Evolutionary conservation across 2,329 filamentous ascomycete species (phyloP), one percentile per base, ranked within the genome.

Genomic region (Lojkania enalia): DNA sequence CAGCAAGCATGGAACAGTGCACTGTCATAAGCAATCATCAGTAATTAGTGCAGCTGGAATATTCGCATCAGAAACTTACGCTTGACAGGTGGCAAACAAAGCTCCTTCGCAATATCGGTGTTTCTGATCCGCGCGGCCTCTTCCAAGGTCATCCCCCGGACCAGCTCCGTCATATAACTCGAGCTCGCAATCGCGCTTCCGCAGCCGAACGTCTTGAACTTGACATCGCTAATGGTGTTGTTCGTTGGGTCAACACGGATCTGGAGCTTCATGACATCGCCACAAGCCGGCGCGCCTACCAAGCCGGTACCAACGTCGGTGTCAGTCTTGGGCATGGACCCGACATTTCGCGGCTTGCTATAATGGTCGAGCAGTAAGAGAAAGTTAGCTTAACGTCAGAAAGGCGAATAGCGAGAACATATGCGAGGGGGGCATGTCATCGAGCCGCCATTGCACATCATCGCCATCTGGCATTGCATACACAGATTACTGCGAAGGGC

Each of bases 141-240:
- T 61, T 99, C 94, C 56, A 99, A 74, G 12, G 87, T 95, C 92
- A 97, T 99, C 49, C 94, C 94, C 54, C 90, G 83, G 52, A 99
- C 91, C 48, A 99, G 78, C 74, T 96, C 90, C 6, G 94, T 99
- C 62, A 99, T 75, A 70, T 99, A 99, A 66, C 87, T 94, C 48
- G 88, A 95, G 54, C 87, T 92, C 32, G 94, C 94, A 72, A 99
- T 99, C 55, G 94, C 94, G 20, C 86, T 90, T 43, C 91, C 91
- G 70, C 91, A 96, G 39, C 91, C 91, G 67, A 96, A 96, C 0
- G 91, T 96, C 84, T 96, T 96, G 83, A 96, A 96, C 75, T 95
- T 94, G 69, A 95, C 91, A 61, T 96, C 92, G 61, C 85, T 85
- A 69, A 96, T 96, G 59, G 85, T 92, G 71, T 94, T 88, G 63